Conservation (phyloP, 345 rosid genomes). For the Fremontodendron californicum region DNA sequence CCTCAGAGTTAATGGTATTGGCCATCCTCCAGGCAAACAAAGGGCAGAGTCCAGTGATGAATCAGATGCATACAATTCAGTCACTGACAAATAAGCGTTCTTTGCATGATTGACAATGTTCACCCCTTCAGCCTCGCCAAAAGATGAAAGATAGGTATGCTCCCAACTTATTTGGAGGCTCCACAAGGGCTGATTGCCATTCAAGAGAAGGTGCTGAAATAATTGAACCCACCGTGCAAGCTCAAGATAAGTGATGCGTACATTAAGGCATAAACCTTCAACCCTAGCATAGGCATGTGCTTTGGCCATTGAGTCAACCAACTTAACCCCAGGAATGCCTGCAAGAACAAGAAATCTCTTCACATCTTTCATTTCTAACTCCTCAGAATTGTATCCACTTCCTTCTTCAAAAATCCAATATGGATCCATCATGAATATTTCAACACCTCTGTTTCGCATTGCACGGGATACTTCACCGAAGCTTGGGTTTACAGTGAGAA, state of each 20-base stretch:
- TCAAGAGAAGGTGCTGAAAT: constrained; percentile 68
- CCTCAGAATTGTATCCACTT: constrained; percentile 35
- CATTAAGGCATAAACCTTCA: constrained; percentile 46
- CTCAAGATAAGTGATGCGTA: constrained; percentile 72
- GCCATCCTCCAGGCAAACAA: constrained; percentile 87
- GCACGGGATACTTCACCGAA: constrained; percentile 95
- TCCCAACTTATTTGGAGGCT: constrained; percentile 89
- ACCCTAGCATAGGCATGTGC: constrained; percentile 70
- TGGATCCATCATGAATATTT: constrained; percentile 89
- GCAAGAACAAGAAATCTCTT: constrained; percentile 67
- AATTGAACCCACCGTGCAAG: constrained; percentile 83
- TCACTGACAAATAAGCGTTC: constrained; percentile 39
- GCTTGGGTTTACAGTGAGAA: constrained; percentile 81
- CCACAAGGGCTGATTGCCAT: constrained; percentile 71
- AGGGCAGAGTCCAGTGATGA: constrained; percentile 31
- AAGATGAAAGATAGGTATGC: constrained; percentile 80
- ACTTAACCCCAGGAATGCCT: constrained; percentile 57
- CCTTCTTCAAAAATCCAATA: constrained; percentile 63
- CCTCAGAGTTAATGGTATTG: constrained; percentile 56
- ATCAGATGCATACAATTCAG: constrained; percentile 26
- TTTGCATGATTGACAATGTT: constrained; percentile 54
- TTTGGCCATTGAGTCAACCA: constrained; percentile 79
- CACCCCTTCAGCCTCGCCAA: constrained; percentile 64
- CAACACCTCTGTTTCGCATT: constrained; percentile 97
- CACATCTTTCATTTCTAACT: constrained; percentile 54